Base-by-base conservation (phyloP, 805 yeast genomes). In the Tetrapisispora fleetii region DNA sequence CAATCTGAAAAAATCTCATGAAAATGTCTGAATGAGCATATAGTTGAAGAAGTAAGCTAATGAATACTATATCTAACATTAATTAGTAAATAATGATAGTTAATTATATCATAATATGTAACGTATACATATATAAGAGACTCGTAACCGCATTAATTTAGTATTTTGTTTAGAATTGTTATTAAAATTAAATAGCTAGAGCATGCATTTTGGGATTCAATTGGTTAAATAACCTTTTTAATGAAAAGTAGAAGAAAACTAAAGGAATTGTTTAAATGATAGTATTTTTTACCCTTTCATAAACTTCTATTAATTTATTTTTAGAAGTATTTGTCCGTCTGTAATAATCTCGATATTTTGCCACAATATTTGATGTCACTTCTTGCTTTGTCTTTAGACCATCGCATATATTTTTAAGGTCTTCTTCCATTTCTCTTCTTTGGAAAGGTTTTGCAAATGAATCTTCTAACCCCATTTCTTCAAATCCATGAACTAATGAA, bases 391-490 rank as follows among this genome's bases (percentile, higher is more conserved):
- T 62, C 33, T 71, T 67, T 4, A 58, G 54, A 0, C 97, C 97
- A 0, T 75, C 73, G 47, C 90, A 84, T 3, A 93, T 85, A 37
- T 74, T 72, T 48, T 71, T 76, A 58, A 93, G 70, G 44, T 79
- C 76, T 16, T 63, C 68, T 59, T 93, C 99, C 63, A 93, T 70
- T 40, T 78, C 79, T 47, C 83, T 80, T 48, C 99, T 71, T 51
- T 93, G 67, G 56, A 85, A 85, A 4, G 99, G 99, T 58, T 93
- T 91, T 0, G 96, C 83, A 51, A 93, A 71, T 1, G 91, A 81
- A 57, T 88, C 89, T 45, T 65, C 70, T 30, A 87, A 74, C 3
- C 85, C 88, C 49, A 93, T 78, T 40, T 76, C 74, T 49, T 86
- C 89, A 63, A 93, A 89, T 1, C 96, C 96, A 59, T 84, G 90